A percentile compares a stretch with the other conserved stretches of the same genome.
Conservation (phyloP, 164 flowering plant species). For the Malania oleifera region DNA sequence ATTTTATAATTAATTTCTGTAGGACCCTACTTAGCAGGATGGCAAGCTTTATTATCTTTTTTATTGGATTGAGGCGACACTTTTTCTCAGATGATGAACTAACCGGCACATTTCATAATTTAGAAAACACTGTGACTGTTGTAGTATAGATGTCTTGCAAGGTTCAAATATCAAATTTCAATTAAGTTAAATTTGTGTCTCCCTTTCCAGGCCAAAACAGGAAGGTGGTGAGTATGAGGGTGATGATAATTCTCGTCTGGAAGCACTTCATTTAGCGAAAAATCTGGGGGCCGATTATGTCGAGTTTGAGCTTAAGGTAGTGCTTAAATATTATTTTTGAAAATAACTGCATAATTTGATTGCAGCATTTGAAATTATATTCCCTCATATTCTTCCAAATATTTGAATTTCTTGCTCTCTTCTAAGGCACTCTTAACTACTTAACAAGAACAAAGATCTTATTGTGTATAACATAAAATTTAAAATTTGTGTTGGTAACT, state of each 20-base stretch:
- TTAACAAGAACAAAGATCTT: too few species aligned
- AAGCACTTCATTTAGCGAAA: conserved; percentile 34
- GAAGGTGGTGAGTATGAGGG: conserved; percentile 36
- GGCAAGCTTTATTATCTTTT: too few species aligned
- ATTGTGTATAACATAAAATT: too few species aligned
- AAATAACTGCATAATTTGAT: too few species aligned
- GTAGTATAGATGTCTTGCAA: too few species aligned
- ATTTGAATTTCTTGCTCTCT: neutral
- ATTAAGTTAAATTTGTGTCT: neutral
- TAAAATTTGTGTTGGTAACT: too few species aligned
- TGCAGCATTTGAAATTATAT: neutral
- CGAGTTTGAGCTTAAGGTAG: conserved; percentile 47
- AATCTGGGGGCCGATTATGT: conserved; percentile 44
- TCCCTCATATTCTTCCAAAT: neutral
- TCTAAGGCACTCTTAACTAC: too few species aligned
- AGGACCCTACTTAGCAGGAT: too few species aligned
- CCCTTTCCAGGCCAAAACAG: conserved; percentile 28
- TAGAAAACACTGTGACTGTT: too few species aligned
- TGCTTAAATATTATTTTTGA: neutral
- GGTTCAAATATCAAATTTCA: neutral
- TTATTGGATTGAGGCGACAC: too few species aligned
- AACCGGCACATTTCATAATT: neutral
- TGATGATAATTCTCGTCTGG: conserved; percentile 25
- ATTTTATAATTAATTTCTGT: too few species aligned
- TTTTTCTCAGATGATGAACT: neutral